phyloP scores from a whole-genome alignment of 371 early-diverging fungal genomes.

The Blyttiomyces sp. region DNA sequence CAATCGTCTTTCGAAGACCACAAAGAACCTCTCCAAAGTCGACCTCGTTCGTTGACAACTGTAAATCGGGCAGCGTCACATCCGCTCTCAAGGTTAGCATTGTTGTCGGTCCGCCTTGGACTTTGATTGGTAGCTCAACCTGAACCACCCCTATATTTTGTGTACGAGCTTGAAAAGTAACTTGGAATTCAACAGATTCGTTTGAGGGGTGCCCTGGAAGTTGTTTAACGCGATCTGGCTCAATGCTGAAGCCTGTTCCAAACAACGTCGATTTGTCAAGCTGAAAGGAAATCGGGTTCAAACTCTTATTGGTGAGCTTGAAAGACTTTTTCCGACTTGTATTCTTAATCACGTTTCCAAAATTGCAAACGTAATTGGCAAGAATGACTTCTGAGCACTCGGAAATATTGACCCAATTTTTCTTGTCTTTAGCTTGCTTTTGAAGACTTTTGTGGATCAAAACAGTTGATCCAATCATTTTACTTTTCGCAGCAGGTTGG shows the following conservation, averaged over 20 bases:
- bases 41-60: conserved; percentile 33
- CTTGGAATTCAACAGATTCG: conserved; percentile 39
- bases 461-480: conserved; percentile 36
- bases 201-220: conserved; percentile 35
- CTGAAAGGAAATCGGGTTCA: conserved; percentile 31
- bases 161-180: conserved; percentile 39
- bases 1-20: conserved; percentile 42
- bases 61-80: conserved; percentile 46
- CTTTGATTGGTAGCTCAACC: conserved; percentile 34
- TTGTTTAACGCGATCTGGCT: conserved; percentile 46
- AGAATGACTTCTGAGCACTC: conserved; percentile 37
- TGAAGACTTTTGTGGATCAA: conserved; percentile 31
- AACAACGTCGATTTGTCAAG: conserved; percentile 31
- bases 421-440: conserved; percentile 26
- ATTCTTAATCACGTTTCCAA: conserved; percentile 49
- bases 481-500: conserved; percentile 15
- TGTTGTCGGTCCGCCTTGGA: conserved; percentile 45
- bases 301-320: conserved; percentile 32
- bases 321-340: conserved; percentile 34
- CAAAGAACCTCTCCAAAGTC: conserved; percentile 53
- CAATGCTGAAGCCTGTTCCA: conserved; percentile 44
- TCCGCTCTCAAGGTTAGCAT: conserved; percentile 35
- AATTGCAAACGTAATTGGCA: conserved; percentile 42
- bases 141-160: conserved; percentile 24
- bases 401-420: conserved; percentile 10